Base-by-base conservation (phyloP, 2,329 filamentous ascomycete genomes). In the Claviceps paspali region DNA sequence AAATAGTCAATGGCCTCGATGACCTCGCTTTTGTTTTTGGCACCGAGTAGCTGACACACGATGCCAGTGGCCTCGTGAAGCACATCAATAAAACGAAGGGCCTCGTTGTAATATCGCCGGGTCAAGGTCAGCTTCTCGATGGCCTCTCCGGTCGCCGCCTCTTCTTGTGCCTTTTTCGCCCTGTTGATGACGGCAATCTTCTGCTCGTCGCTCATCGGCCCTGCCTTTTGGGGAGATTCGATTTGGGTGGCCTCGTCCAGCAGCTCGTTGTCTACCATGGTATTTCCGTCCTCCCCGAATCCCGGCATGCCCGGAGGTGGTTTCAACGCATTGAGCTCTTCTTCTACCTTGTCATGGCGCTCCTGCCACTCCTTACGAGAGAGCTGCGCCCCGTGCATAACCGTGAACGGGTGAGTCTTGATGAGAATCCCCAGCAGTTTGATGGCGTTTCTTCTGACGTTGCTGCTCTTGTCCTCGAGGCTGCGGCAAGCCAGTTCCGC, bases 1-100 rank as follows among this genome's bases (percentile, higher is more conserved):
- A 98, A 93, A 60, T 92, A 98, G 55, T 98, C 91, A 77, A 98
- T 98, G 12, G 92, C 91, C 57, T 98, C 92, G 43, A 98, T 94
- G 19, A 96, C 83, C 56, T 98, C 91, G 49, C 84, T 94, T 68
- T 98, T 98, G 66, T 98, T 98, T 52, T 83, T 84, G 22, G 91
- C 92, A 5, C 85, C 84, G 3, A 98, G 70, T 14, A 98, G 69
- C 57, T 95, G 88, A 44, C 81, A 85, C 24, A 96, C 79, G 2
- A 77, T 76, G 7, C 71, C 70, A 1, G 86, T 92, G 17, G 84
- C 83, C 9, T 80, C 75, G 47, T 95, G 84, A 17, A 98, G 67
- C 5, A 92, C 81, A 43, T 94, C 81, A 47, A 98, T 94, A 53
- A 98, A 98, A 45, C 79, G 82, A 43, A 96, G 69, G 3, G 88